A percentile compares a stretch with the other conserved stretches of the same genome.
Evolutionary conservation across 257 asterid species (phyloP).

Genomic region (Scutellaria galericulata): DNA sequence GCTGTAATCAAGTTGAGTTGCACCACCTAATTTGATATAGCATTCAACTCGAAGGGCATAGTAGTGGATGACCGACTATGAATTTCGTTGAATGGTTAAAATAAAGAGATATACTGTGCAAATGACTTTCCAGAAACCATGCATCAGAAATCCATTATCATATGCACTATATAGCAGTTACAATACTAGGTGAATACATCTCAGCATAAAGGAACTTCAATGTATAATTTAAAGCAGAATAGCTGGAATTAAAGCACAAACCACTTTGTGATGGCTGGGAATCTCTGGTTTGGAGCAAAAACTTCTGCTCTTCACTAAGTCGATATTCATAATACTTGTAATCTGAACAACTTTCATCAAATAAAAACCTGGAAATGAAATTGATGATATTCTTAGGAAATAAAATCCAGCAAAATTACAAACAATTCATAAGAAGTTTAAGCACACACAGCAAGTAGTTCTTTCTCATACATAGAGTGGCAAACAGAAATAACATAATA

Average conservation of each 20-base stretch:
- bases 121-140: constrained; percentile 17
- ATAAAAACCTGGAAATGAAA: constrained; percentile 67
- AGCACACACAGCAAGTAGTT: constrained; percentile 17
- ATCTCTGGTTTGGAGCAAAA: constrained; percentile 59
- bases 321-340: constrained; percentile 84
- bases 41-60: neutral
- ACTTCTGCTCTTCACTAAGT: constrained; percentile 77
- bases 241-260: constrained; percentile 38
- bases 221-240: neutral
- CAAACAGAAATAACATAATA: constrained; percentile 6
- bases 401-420: constrained; percentile 22
- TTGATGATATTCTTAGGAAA: constrained; percentile 20
- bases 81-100: neutral
- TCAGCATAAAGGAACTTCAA: constrained; percentile 16
- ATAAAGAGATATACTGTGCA: neutral
- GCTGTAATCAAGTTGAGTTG: neutral
- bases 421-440: neutral
- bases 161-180: constrained; percentile 16
- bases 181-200: constrained; percentile 1
- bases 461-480: constrained; percentile 9
- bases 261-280: constrained; percentile 57
- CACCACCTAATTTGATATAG: neutral
- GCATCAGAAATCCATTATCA: neutral
- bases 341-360: constrained; percentile 79
- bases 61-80: neutral